Percentiles rank a stretch among this genome's conserved stretches.
Conservation (phyloP, 345 rosid species). For the Eucalyptus curtisii region DNA sequence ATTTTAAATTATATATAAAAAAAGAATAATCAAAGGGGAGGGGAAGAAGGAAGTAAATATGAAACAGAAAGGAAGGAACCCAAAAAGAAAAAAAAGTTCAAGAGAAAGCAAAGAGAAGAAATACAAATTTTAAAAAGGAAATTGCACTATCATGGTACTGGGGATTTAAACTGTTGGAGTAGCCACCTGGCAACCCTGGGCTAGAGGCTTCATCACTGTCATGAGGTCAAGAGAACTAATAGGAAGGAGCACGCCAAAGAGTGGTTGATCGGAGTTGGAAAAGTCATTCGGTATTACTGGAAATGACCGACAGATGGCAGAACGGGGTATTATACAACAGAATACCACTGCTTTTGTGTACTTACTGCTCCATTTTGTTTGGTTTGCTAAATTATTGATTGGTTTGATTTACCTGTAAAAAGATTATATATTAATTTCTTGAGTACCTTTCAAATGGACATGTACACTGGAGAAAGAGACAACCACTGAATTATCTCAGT, state of each 20-base stretch:
- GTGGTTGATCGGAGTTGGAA: neutral
- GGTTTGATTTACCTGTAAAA: neutral
- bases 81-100: neutral
- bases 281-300: neutral
- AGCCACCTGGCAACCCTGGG: neutral
- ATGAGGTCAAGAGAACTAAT: neutral
- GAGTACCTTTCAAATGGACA: neutral
- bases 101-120: neutral
- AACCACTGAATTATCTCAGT: neutral
- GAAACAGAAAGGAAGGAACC: neutral
- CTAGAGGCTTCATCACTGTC: neutral
- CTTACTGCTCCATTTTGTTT: neutral
- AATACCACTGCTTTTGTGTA: neutral
- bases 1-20: neutral
- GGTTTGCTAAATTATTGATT: neutral
- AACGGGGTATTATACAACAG: neutral
- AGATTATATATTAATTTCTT: neutral
- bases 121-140: neutral
- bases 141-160: neutral
- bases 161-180: neutral
- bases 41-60: neutral
- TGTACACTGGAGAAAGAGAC: neutral
- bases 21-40: neutral
- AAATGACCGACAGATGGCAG: neutral
- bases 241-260: neutral